A percentile compares a stretch with the other conserved stretches of the same genome.
Conservation (phyloP, 164 flowering plant genomes). For the Cinnamomum micranthum region DNA sequence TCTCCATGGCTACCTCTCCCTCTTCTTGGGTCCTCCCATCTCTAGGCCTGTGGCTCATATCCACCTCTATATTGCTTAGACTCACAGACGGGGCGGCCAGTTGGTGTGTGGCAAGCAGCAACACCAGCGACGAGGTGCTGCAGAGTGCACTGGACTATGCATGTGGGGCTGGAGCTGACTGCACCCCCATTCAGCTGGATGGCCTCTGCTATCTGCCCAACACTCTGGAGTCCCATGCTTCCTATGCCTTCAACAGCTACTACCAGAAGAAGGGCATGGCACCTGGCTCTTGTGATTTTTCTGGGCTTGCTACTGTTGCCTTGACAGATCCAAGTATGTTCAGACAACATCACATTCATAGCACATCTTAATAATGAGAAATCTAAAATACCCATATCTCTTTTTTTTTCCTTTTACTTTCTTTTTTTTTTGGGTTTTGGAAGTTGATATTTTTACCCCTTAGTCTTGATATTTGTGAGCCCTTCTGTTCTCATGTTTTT, state of each 20-base stretch:
- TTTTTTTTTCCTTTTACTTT: neutral
- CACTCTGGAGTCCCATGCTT: slow-evolving; percentile 75
- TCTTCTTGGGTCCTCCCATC: neutral
- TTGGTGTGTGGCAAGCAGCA: slow-evolving; percentile 80
- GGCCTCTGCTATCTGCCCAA: slow-evolving; percentile 80
- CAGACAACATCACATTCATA: neutral
- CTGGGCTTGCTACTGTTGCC: slow-evolving; percentile 65
- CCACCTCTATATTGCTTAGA: neutral
- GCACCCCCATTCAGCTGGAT: slow-evolving; percentile 44
- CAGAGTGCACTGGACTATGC: slow-evolving; percentile 73
- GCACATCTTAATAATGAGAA: neutral
- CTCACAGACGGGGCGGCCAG: neutral
- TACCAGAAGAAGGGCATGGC: slow-evolving; percentile 52
- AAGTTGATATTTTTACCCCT: too few species aligned
- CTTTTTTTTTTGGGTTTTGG: neutral
- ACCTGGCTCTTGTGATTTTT: slow-evolving; percentile 68
- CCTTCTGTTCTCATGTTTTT: neutral
- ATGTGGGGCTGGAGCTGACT: slow-evolving; percentile 70
- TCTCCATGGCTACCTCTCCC: neutral
- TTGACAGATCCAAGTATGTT: slow-evolving; percentile 68
- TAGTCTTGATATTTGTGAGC: too few species aligned
- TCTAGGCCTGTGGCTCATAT: neutral
- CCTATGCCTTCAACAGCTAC: slow-evolving; percentile 81
- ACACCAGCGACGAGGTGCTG: slow-evolving; percentile 43
- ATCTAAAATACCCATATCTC: neutral